phyloP scores from a whole-genome alignment of 2,329 filamentous ascomycete genomes.

The Colletotrichum sp. region DNA sequence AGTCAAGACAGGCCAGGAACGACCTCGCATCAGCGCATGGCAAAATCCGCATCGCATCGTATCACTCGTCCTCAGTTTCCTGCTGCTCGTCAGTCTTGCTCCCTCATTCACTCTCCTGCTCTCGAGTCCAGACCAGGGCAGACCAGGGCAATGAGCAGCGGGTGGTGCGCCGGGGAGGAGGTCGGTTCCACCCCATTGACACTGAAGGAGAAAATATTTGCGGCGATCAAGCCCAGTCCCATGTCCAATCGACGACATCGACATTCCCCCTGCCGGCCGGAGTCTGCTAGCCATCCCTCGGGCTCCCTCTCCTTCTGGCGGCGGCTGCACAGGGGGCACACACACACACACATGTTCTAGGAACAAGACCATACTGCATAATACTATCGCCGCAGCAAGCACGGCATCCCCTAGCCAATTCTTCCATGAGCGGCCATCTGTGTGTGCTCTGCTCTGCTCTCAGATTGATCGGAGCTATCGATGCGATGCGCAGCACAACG shows the following conservation, averaged over 20 bases:
- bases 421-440: not conserved
- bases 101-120: not conserved
- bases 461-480: not conserved
- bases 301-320: not conserved
- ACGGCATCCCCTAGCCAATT: not conserved
- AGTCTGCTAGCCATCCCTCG: not conserved
- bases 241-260: constrained; percentile 15
- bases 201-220: constrained; percentile 8
- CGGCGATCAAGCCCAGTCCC: not conserved
- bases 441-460: not conserved
- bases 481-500: not conserved
- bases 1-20: constrained; percentile 2
- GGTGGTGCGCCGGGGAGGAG: not conserved
- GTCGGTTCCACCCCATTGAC: not conserved
- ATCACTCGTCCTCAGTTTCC: not conserved
- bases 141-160: not conserved
- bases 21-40: constrained; percentile 5
- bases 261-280: constrained; percentile 13
- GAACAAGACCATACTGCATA: not conserved
- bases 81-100: not conserved
- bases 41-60: not conserved
- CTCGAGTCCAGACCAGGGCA: not conserved
- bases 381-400: not conserved
- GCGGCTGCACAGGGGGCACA: not conserved
- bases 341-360: not conserved